Evolutionary conservation across 129 eudicot genomes (phyloP), one percentile per base, ranked within the genome.

Genomic region (Escallonia herrerae): DNA sequence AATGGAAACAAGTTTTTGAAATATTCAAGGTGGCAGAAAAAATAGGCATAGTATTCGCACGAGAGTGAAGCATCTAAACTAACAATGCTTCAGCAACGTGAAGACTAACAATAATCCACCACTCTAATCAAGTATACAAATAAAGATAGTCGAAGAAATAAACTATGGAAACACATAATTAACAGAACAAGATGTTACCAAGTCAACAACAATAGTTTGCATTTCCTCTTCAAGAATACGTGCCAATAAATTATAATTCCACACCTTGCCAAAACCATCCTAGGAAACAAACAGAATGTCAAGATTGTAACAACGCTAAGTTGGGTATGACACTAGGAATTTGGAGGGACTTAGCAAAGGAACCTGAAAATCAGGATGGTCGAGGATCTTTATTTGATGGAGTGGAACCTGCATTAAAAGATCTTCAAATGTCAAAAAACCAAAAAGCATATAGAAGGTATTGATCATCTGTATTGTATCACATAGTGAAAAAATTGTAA

Each of bases 281-380:
- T 91, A 70, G 58, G 50, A 76, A 62, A 65, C 51, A 73, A 50
- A 46, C 71, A 50, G 41, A 3, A 69, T 4, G 48, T 39, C 33
- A 12, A 50, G 3, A 61, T 14, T 58, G 55, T 62, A 44, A 55
- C 49, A 51, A 58, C 42, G 4, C 66, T 4, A 54, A 22, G 33
- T 13, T 56, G 3, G 61, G 11, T 58, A 54, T 62, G 40, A 55
- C 49, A 51, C 53, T n/a, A n/a, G 8, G 7, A 66, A 37, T 14
- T 5, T 49, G 50, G 33, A 41, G 57, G 4, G 43, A 51, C n/a
- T 62, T 74, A 63, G 58, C 4, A 68, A 64, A 33, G 14, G 52
- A 63, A 89, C 99, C 96, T 93, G 96, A 53, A 93, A 58, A 62
- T 89, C 87, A 33, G 87, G 96, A 80, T 93, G 96, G 78, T 93